Evolutionary conservation across 2,329 filamentous ascomycete species (phyloP), one percentile per base, ranked within the genome.

Genomic region (Exserohilum rostratum): DNA sequence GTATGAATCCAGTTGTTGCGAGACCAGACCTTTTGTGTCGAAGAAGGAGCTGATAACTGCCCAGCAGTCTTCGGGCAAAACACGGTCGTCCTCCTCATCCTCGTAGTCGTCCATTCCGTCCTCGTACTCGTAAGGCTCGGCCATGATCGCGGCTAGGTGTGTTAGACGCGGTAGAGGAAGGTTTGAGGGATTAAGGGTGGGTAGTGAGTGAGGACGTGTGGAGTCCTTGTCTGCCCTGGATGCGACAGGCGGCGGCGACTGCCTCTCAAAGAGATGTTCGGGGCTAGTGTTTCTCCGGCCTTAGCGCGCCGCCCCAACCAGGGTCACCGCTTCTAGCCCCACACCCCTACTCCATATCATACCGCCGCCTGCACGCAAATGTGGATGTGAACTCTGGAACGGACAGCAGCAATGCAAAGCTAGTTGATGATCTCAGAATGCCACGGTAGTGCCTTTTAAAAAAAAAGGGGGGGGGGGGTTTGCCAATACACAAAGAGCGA

Each of bases 61-160:
- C 95, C 96, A 99, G 82, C 92, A 97, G 79, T 99, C 96, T 80
- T 98, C 95, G 57, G 93, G 91, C 22, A 93, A 96, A 79, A 98
- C 82, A 56, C 83, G 79, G 58, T 87, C 84, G 31, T 85, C 71
- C 35, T 80, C 85, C 55, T 84, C 86, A 13, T 74, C 69, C 50
- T 69, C 67, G 67, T 89, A 85, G 60, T 85, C 84, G 63, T 87
- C 85, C 58, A 65, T 62, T 57, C 88, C 88, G 72, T 91, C 90
- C 60, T 87, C 84, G 47, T 84, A 82, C 27, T 55, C 50, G 51
- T 85, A 82, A n/a, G 34, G 40, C 57, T 83, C 79, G 49, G 81
- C 82, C 82, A 85, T 85, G 60, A 17, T 65, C 46, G 65, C 66
- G 53, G 37, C 46, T 42, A 53, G n/a, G 38, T 47, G 40, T 37